Conservation (phyloP, 108 stramenopile species). For the Pseudonitzschia pungens region DNA sequence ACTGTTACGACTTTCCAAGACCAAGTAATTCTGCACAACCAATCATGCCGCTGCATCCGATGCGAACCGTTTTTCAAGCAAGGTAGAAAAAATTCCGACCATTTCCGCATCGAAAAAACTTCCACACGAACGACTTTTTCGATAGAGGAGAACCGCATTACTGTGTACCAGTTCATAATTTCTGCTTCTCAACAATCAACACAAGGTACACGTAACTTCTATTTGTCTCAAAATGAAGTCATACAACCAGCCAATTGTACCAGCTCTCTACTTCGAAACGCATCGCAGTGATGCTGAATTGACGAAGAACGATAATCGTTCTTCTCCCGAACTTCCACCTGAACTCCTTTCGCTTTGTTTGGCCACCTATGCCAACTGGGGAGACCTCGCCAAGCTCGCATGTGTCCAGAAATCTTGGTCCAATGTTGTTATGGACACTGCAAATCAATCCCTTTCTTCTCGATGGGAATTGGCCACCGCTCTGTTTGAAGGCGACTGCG, state of each 20-base stretch:
- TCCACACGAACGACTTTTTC: too few species aligned
- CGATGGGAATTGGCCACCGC: slow-evolving; percentile 71
- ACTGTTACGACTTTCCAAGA: background rate
- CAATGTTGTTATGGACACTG: slow-evolving; percentile 63
- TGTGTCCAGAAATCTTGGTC: slow-evolving; percentile 73
- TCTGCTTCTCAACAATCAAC: background rate
- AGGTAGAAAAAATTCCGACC: too few species aligned
- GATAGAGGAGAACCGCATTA: too few species aligned
- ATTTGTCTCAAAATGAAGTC: background rate
- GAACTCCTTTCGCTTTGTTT: slow-evolving; percentile 68
- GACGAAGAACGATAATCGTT: background rate
- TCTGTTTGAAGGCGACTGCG: slow-evolving; percentile 48
- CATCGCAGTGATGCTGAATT: background rate
- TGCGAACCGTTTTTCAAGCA: background rate
- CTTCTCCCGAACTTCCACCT: slow-evolving; percentile 46
- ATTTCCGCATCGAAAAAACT: too few species aligned
- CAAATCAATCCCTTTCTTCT: slow-evolving; percentile 50
- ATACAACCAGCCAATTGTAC: slow-evolving; percentile 25
- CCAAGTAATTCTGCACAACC: background rate
- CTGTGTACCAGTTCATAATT: background rate
- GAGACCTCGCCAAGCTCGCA: slow-evolving; percentile 74
- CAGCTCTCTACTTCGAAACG: slow-evolving; percentile 31
- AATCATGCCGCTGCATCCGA: background rate
- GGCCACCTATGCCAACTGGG: slow-evolving; percentile 70
- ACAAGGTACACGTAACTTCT: background rate